Conservation (phyloP, 305 asterid genomes). For the Fraxinus nigra region DNA sequence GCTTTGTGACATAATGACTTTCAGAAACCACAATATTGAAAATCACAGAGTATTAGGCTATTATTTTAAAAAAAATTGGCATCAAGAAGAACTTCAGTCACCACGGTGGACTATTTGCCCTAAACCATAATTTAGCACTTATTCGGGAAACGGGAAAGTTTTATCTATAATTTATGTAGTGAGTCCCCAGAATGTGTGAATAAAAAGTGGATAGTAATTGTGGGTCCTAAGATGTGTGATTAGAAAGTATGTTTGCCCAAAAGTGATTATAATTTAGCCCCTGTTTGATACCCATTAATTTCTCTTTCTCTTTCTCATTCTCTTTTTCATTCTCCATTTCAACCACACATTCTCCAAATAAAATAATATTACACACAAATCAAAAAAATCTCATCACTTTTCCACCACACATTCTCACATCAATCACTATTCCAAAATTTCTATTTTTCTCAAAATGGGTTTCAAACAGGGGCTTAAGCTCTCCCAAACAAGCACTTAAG, state of each 20-base stretch:
- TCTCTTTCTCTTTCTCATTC: too few relatives aligned
- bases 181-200: background rate
- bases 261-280: slow-evolving; percentile 6
- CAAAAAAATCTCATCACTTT: too few relatives aligned
- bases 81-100: background rate
- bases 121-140: background rate
- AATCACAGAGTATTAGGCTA: background rate
- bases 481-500: background rate
- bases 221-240: background rate
- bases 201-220: background rate
- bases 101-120: background rate
- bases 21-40: background rate
- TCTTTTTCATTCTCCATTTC: too few relatives aligned
- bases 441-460: too few relatives aligned
- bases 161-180: background rate
- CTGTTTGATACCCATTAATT: too few relatives aligned
- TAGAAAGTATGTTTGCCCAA: background rate
- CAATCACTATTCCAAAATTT: too few relatives aligned
- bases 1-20: background rate
- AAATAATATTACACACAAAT: too few relatives aligned
- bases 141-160: background rate
- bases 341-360: too few relatives aligned
- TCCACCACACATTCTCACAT: too few relatives aligned
- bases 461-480: too few relatives aligned
- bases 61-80: background rate